Evolutionary conservation across 768 basidiomycete genomes (phyloP).

Genomic region (Amanita subjunquillea): DNA sequence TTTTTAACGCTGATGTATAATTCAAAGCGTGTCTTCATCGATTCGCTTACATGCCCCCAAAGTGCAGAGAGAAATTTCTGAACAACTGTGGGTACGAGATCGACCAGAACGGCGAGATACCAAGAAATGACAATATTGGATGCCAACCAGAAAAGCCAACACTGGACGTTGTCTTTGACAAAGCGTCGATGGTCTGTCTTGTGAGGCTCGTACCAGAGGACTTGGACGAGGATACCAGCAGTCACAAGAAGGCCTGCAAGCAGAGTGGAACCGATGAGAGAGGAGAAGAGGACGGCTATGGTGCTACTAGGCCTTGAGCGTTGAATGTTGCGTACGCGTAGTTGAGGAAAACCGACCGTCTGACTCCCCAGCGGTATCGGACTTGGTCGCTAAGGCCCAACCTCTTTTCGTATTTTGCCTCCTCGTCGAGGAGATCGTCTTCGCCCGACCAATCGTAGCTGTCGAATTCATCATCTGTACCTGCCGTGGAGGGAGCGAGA

Average conservation of each 20-base stretch:
- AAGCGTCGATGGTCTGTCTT: conserved; percentile 45
- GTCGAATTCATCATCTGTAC: conserved; percentile 49
- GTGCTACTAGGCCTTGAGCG: conserved; percentile 26
- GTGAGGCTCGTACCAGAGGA: conserved; percentile 60
- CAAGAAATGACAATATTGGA: conserved; percentile 71
- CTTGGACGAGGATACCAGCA: conserved; percentile 53
- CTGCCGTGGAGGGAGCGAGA: conserved; percentile 33
- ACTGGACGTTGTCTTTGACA: conserved; percentile 56
- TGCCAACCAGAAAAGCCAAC: conserved; percentile 79
- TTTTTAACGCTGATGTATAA: conserved; percentile 63
- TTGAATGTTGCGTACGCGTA: neutral
- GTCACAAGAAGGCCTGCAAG: conserved; percentile 52
- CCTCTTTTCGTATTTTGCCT: conserved; percentile 51
- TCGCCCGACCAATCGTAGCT: conserved; percentile 76
- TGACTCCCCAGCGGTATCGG: conserved; percentile 37
- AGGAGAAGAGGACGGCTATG: conserved; percentile 54
- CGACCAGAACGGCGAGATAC: conserved; percentile 65
- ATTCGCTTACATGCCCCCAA: conserved; percentile 74
- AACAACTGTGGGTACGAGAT: conserved; percentile 49
- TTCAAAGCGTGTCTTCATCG: conserved; percentile 55
- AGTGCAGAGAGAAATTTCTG: conserved; percentile 41
- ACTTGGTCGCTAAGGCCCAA: conserved; percentile 41
- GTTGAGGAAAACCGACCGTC: conserved; percentile 28
- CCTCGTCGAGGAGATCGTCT: conserved; percentile 64
- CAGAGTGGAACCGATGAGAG: conserved; percentile 62